A percentile compares a stretch with the other conserved stretches of the same genome.
These are phyloP conservation scores for Ceratocystis colombiana DNA, from an alignment of 2,329 filamentous ascomycete genomes.

Conservation along the genomic window DNA sequence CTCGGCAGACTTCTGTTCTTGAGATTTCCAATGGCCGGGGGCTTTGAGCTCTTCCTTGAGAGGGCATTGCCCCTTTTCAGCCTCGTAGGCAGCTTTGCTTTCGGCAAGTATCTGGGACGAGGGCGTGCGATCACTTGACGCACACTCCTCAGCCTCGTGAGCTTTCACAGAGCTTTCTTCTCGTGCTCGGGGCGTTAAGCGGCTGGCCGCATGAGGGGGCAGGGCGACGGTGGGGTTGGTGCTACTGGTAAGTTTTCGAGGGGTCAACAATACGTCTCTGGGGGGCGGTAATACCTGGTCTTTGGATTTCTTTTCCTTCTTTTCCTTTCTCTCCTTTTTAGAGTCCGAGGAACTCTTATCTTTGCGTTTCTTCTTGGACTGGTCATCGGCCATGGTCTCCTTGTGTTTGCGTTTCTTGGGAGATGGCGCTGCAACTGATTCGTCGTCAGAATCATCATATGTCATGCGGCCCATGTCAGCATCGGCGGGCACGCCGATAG, in stretches of 20 bases:
- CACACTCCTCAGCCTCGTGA: background rate
- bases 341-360: conserved; percentile 20
- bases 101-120: conserved; percentile 4
- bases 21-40: background rate
- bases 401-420: conserved; percentile 26
- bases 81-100: background rate
- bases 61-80: background rate
- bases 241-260: background rate
- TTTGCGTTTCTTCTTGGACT: conserved; percentile 25
- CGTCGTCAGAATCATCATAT: conserved; percentile 24
- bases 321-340: conserved; percentile 24
- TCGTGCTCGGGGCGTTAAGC: background rate
- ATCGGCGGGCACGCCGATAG: conserved; percentile 50
- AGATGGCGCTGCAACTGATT: conserved; percentile 13
- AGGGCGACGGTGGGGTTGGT: background rate
- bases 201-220: background rate
- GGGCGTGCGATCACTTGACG: conserved; percentile 9
- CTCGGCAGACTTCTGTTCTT: conserved; percentile 5
- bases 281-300: conserved; percentile 21
- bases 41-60: background rate
- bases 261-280: background rate
- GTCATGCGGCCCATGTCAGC: conserved; percentile 28
- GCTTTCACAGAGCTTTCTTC: background rate
- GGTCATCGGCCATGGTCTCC: conserved; percentile 9
- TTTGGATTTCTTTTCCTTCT: conserved; percentile 23